Conservation (phyloP, 495 filamentous ascomycete species). For the Aspergillus bridgeri region DNA sequence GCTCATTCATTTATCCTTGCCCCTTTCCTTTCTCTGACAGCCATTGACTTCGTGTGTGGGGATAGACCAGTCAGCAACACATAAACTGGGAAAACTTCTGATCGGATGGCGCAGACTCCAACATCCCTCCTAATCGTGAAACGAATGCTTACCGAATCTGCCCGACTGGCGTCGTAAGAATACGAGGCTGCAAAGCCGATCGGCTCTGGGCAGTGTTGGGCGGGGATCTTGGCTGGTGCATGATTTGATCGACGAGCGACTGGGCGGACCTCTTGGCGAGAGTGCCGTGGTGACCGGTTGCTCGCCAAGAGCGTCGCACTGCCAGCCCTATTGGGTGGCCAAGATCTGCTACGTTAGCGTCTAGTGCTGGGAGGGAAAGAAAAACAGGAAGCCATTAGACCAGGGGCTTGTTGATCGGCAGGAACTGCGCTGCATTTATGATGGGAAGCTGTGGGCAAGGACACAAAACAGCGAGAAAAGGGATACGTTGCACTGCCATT, state of each 20-base stretch:
- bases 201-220: not conserved
- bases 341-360: not conserved
- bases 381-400: not conserved
- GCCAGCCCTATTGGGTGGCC: not conserved
- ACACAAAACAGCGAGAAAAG: not conserved
- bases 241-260: not conserved
- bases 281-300: not conserved
- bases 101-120: too few relatives aligned
- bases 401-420: not conserved
- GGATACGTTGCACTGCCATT: not conserved
- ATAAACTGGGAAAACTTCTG: too few relatives aligned
- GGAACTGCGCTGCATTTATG: not conserved
- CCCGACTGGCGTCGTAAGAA: not conserved
- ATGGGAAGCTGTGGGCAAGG: not conserved
- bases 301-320: not conserved
- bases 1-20: too few relatives aligned
- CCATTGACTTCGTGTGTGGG: too few relatives aligned
- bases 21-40: too few relatives aligned
- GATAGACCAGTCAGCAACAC: too few relatives aligned
- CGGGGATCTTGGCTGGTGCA: not conserved
- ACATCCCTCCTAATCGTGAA: not conserved
- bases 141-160: not conserved
- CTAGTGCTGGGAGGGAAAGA: not conserved
- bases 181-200: not conserved
- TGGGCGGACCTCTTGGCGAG: not conserved